Evolutionary conservation across 441 rosid genomes (phyloP), one percentile per base, ranked within the genome.

Genomic region (Dalechampia spathulata): DNA sequence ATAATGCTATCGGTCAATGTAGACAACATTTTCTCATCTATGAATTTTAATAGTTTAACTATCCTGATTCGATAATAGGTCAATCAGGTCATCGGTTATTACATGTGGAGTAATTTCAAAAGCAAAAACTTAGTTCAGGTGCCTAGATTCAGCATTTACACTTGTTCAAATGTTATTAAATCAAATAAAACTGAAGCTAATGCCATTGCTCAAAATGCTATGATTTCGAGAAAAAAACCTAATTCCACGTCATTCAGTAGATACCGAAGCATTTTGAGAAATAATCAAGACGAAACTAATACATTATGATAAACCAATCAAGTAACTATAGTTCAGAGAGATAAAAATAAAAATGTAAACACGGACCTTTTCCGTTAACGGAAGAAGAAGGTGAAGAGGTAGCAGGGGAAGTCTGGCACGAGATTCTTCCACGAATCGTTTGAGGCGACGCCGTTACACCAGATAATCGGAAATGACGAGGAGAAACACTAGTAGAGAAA

Each of bases 391-490:
- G 67, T 14, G 91, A 75, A 41, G 87, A 79, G 27, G 86, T 45
- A 51, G 82, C 74, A 45, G 87, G 73, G 51, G 94, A 80, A 36
- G 81, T 61, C 70, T 72, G 92, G 74, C 90, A 87, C 28, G 95
- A 72, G 66, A 85, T 66, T 64, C 64, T 65, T 40, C 73, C 78
- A 20, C 82, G 66, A 57, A 65, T 48, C n/a, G 58, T 34, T 49
- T 69, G 78, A 48, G 83, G 54, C 55, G 71, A 13, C 53, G 70
- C 51, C 40, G 86, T 72, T 6, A 63, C 59, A 39, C 45, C 21
- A 55, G 82, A 65, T 59, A 70, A 71, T 38, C 54, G 66, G 52
- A 61, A 32, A 27, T 65, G 46, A 37, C 53, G 61, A 57, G 86
- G 49, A 36, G 92, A 75, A 5, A 79, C 62, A 5, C 78, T 61